Conservation (phyloP, 768 basidiomycete species). For the Termitomyces sp. region DNA sequence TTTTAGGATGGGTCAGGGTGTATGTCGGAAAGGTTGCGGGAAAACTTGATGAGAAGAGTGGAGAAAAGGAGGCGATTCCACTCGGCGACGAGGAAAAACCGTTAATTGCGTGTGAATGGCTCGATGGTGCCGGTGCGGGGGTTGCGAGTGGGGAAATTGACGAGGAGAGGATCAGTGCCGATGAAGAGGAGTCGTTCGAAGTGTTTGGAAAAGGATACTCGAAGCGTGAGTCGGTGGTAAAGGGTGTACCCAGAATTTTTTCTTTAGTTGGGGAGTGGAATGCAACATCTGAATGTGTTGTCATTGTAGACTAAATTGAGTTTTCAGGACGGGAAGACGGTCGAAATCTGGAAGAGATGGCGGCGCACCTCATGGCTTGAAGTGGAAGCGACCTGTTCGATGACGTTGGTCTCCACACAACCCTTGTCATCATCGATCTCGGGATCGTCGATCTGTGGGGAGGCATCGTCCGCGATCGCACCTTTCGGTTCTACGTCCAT, state of each 20-base stretch:
- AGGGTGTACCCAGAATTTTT: constrained; percentile 34
- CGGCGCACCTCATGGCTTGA: constrained; percentile 5
- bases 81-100: constrained; percentile 18
- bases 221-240: constrained; percentile 28
- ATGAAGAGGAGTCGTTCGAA: background rate
- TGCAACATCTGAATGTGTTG: constrained; percentile 1
- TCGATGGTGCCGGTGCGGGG: constrained; percentile 4
- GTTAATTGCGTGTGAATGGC: constrained; percentile 9
- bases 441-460: background rate
- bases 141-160: constrained; percentile 13
- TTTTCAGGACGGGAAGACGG: background rate
- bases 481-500: background rate
- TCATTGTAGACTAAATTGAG: background rate
- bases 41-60: constrained; percentile 7
- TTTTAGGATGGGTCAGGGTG: constrained; percentile 24
- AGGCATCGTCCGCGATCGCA: background rate
- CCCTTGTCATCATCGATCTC: constrained; percentile 10
- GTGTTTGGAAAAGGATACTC: constrained; percentile 30
- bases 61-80: constrained; percentile 14
- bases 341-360: background rate
- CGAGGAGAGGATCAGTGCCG: constrained; percentile 9
- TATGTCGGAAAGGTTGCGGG: constrained; percentile 13
- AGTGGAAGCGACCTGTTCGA: background rate
- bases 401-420: constrained; percentile 14
- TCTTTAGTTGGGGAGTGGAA: constrained; percentile 26